Conservation (phyloP, 495 filamentous ascomycete genomes). For the Talaromyces adpressus region DNA sequence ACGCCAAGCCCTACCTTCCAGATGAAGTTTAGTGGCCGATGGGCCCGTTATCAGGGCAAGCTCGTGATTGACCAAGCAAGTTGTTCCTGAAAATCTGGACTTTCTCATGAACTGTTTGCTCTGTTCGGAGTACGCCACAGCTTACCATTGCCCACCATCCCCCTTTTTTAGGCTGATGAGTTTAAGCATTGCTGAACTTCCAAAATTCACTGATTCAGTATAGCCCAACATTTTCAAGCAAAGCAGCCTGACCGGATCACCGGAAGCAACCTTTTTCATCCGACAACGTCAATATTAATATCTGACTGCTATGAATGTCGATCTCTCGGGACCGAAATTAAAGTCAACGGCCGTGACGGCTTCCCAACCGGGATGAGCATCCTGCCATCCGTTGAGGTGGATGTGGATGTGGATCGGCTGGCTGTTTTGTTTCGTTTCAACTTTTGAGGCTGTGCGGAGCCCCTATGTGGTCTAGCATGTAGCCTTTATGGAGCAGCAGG, state of each 20-base stretch:
- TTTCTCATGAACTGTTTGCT: background rate
- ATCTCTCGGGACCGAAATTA: background rate
- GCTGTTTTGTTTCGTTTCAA: conserved; percentile 4
- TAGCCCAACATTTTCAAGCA: background rate
- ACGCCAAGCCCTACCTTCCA: background rate
- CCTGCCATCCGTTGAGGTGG: background rate
- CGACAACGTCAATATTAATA: background rate
- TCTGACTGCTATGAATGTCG: background rate
- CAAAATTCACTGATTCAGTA: background rate
- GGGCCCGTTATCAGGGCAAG: background rate
- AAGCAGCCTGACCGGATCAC: background rate
- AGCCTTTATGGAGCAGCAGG: background rate
- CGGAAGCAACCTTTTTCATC: background rate
- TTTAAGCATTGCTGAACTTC: background rate
- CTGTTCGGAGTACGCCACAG: too few relatives aligned
- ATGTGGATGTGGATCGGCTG: background rate
- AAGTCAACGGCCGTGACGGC: background rate
- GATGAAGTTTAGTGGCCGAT: background rate
- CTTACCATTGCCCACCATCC: too few relatives aligned
- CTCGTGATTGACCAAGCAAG: background rate
- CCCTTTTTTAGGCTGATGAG: background rate
- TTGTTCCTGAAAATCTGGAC: background rate
- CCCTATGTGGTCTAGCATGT: background rate
- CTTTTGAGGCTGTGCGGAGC: background rate
- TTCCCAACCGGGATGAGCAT: background rate